These are phyloP conservation scores for Puccinia brachypodii DNA, from an alignment of 1,284 basidiomycete species.

Conservation along the genomic window DNA sequence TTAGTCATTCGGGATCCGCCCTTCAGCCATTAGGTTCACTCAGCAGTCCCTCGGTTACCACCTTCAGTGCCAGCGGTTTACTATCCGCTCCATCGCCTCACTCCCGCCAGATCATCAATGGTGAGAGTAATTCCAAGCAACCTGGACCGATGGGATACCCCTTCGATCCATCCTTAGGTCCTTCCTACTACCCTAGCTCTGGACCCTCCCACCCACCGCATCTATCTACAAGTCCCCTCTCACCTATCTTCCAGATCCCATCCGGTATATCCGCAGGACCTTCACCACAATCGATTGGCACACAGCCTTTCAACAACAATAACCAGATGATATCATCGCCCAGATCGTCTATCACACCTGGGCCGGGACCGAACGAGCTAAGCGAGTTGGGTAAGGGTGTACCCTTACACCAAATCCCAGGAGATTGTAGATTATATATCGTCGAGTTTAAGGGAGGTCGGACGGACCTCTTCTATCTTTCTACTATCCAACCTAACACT, in stretches of 20 bases:
- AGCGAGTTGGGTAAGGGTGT: constrained; percentile 82
- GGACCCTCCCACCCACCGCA: not conserved
- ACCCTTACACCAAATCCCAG: constrained; percentile 76
- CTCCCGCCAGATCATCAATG: constrained; percentile 8
- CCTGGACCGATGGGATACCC: constrained; percentile 2
- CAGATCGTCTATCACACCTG: constrained; percentile 13
- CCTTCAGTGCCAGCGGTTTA: constrained; percentile 40
- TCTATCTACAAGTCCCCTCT: not conserved
- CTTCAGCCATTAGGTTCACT: constrained; percentile 31
- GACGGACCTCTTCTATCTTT: constrained; percentile 88
- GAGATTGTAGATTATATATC: constrained; percentile 81
- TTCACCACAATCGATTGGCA: constrained; percentile 44
- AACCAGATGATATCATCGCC: constrained; percentile 44
- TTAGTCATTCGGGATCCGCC: constrained; percentile 27
- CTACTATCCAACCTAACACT: constrained; percentile 64
- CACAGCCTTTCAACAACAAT: constrained; percentile 50
- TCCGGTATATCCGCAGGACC: constrained; percentile 49
- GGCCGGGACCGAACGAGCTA: constrained; percentile 50
- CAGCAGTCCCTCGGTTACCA: constrained; percentile 38
- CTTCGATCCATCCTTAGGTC: constrained; percentile 26
- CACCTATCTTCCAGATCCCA: constrained; percentile 13
- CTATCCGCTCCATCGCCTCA: constrained; percentile 34
- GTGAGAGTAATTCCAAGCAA: not conserved
- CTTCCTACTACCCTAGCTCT: constrained; percentile 2
- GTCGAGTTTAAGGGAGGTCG: constrained; percentile 96